A percentile compares a stretch with the other conserved stretches of the same genome.
These are phyloP conservation scores for Colletotrichum chrysophilum DNA, from an alignment of 2,329 filamentous ascomycete species.

Conservation along the genomic window DNA sequence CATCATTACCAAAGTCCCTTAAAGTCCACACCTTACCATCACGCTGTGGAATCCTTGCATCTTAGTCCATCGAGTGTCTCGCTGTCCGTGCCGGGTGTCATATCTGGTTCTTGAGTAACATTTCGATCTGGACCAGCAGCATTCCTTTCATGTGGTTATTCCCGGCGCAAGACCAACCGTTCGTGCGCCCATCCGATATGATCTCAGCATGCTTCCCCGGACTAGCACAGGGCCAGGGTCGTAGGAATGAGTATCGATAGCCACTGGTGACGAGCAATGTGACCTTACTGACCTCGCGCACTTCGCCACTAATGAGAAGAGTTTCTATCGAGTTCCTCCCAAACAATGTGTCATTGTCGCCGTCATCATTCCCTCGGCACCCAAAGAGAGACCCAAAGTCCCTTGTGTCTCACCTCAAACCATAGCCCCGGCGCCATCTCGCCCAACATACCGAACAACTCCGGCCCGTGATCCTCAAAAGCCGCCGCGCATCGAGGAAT, in stretches of 20 bases:
- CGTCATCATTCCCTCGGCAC: background rate
- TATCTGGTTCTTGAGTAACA: background rate
- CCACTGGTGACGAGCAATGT: background rate
- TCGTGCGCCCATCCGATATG: background rate
- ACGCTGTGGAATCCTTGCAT: background rate
- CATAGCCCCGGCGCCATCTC: background rate
- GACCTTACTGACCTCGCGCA: background rate
- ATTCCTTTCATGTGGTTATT: background rate
- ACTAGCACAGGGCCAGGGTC: background rate
- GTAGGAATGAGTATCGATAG: background rate
- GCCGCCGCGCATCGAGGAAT: background rate
- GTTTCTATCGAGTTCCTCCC: background rate
- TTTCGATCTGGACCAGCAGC: background rate
- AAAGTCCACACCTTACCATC: background rate
- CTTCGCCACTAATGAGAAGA: background rate
- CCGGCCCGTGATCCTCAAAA: background rate
- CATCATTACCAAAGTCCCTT: background rate
- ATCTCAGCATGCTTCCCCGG: conserved; percentile 1
- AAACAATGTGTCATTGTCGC: background rate
- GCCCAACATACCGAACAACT: background rate
- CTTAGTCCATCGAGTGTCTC: background rate
- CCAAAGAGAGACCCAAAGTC: background rate
- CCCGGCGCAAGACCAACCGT: background rate
- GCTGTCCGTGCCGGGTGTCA: background rate
- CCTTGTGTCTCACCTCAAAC: background rate